These are phyloP conservation scores for Leptomonas seymouri DNA, from an alignment of 208 protist species.

Conservation along the genomic window DNA sequence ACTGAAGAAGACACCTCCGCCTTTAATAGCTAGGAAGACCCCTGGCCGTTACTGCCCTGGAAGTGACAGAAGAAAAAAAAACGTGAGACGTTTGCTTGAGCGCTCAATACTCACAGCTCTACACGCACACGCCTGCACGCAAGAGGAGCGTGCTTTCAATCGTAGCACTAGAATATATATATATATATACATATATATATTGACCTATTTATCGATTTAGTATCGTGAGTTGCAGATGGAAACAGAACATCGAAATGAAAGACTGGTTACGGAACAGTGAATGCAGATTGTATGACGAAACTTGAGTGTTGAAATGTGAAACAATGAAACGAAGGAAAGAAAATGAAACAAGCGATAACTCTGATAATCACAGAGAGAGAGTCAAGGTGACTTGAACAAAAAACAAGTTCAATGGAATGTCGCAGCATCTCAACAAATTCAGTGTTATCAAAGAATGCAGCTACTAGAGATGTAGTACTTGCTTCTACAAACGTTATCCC, in stretches of 20 bases:
- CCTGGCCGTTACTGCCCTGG: too few relatives aligned
- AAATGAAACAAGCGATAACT: slow-evolving; percentile 1
- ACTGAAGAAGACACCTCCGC: too few relatives aligned
- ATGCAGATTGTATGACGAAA: background rate
- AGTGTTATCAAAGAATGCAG: background rate
- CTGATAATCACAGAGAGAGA: background rate
- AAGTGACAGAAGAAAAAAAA: too few relatives aligned
- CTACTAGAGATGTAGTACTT: background rate
- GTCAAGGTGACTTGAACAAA: background rate
- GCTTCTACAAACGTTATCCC: background rate
- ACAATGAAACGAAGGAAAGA: background rate
- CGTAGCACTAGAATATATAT: too few relatives aligned
- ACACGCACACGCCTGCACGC: too few relatives aligned
- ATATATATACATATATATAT: too few relatives aligned
- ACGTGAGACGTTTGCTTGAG: too few relatives aligned
- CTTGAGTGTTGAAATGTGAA: background rate
- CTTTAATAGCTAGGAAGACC: too few relatives aligned
- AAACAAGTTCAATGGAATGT: background rate
- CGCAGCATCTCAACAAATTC: too few relatives aligned
- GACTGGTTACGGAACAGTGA: background rate
- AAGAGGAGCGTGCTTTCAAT: too few relatives aligned
- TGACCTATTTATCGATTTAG: too few relatives aligned
- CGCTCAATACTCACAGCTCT: too few relatives aligned
- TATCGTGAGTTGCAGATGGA: background rate
- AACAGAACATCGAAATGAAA: slow-evolving; percentile 5